Percentiles rank a stretch among this genome's conserved stretches.
These are phyloP conservation scores for Phytophthora ohioensis DNA, from an alignment of 352 stramenopile genomes.

Conservation along the genomic window DNA sequence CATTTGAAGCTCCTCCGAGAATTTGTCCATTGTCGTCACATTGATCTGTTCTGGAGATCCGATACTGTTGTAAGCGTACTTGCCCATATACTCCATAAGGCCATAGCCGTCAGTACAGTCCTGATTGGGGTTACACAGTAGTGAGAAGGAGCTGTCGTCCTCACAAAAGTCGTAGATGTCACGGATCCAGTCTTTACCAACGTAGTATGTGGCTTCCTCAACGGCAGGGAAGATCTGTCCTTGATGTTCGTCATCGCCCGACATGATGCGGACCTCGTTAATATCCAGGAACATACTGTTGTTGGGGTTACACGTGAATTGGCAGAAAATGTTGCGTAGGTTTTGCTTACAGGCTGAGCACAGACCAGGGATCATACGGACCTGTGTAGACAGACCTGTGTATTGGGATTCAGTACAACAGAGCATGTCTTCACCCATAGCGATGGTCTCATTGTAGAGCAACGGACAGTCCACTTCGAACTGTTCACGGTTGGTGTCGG, in stretches of 20 bases:
- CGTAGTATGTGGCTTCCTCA: slow-evolving; percentile 68
- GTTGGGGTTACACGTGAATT: slow-evolving; percentile 72
- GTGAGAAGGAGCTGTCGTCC: slow-evolving; percentile 62
- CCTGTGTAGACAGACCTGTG: slow-evolving; percentile 57
- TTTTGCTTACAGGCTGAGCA: slow-evolving; percentile 71
- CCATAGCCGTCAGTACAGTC: slow-evolving; percentile 64
- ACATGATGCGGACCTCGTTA: slow-evolving; percentile 61
- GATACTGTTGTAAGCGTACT: slow-evolving; percentile 68
- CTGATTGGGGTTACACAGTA: slow-evolving; percentile 64
- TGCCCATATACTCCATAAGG: slow-evolving; percentile 67
- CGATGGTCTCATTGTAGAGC: slow-evolving; percentile 67
- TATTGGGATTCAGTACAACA: slow-evolving; percentile 74
- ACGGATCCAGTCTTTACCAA: slow-evolving; percentile 67
- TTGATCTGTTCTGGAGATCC: slow-evolving; percentile 73
- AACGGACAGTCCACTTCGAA: slow-evolving; percentile 74
- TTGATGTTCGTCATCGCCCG: slow-evolving; percentile 48
- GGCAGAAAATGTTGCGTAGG: slow-evolving; percentile 72
- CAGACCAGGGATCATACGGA: slow-evolving; percentile 64
- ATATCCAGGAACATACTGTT: slow-evolving; percentile 71
- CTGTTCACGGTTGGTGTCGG: slow-evolving; percentile 54
- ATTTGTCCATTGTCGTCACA: slow-evolving; percentile 54
- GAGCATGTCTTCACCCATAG: slow-evolving; percentile 53
- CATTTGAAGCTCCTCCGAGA: slow-evolving; percentile 32
- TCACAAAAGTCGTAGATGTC: slow-evolving; percentile 75
- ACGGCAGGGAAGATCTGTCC: slow-evolving; percentile 56